Base-by-base conservation (phyloP, 768 basidiomycete species). In the Trametes villosa region DNA sequence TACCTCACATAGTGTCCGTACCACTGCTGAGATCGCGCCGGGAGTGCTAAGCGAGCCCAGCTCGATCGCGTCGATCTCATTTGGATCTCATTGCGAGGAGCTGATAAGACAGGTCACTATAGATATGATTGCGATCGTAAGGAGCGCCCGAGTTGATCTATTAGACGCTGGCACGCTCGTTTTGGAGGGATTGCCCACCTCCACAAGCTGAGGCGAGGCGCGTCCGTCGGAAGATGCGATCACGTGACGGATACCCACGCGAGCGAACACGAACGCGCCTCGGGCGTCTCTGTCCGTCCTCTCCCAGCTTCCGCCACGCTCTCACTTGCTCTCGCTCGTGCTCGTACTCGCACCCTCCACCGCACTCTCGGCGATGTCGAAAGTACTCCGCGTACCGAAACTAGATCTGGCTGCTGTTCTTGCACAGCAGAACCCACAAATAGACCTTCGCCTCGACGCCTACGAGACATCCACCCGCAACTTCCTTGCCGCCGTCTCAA, bases 401-500 rank as follows among this genome's bases (percentile, higher is more conserved):
- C 74, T 91, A 47, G 86, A 90, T 69, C 85, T 92, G 27, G 70
- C 81, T 1, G 69, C 83, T 8, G 67, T 88, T 27, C 81, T 91
- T 29, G 71, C 61, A 8, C 64, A 68, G n/a, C 82, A 53, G 74
- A 85, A 64, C 76, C 87, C 90, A 0, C 76, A 79, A 5, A 84
- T 92, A 26, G 89, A 92, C 67, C 80, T 92, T 15, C 74, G 80
- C 20, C 74, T 88, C 0, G 74, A 84, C 15, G 77, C 79, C 1
- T 90, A 85, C 69, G 87, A 92, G 26, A 76, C 77, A 17, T 87
- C 88, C 0, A 88, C 88, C 2, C 80, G 81, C 9, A 88, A 86
- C 65, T 93, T 93, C 70, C 78, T 90, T 66, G 85, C 85, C 53
- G 87, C 89, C 0, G 84, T 93, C 59, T 77, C 83, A 9, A 82